Evolutionary conservation across 805 yeast species (phyloP), one percentile per base, ranked within the genome.

Genomic region (Lachancea sp.): DNA sequence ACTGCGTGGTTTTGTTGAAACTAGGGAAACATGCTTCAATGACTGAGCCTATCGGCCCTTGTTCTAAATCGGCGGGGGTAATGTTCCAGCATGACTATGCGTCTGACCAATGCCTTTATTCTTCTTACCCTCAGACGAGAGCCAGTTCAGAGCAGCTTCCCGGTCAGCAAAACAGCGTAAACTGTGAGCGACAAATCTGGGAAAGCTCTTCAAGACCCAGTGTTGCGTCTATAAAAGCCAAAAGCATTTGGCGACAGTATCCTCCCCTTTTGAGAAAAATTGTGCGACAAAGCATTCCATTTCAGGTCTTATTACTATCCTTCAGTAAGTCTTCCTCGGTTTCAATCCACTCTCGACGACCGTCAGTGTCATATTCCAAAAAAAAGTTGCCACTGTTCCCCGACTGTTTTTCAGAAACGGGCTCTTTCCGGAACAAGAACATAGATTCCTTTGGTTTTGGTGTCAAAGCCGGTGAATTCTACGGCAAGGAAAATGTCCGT

Each of bases 161-260:
- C 25, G 8, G 25, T 8, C 25, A 22, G 25, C 25, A 22, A 22
- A 4, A 22, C 25, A 22, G 25, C 25, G 8, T 8, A 29, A 12
- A 13, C 6, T 11, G 15, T 12, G 15, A 29, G 31, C 31, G 5
- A 13, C 19, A 32, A 17, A 3, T 32, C 11, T 11, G 17, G 3
- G 6, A 15, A 3, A 7, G 19, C 4, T 32, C 4, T 17, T 11
- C 25, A 22, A 22, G 8, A 6, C 8, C 25, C 8, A 22, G 25
- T 8, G 25, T 22, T 22, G 18, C 35, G 16, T 16, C 35, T 13
- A 5, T 13, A 11, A 18, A 17, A 15, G 4, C 11, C 10, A 15
- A 32, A 12, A 26, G 18, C 9, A 13, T 25, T 3, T 45, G 48
- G 48, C 19, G 20, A 19, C 40, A 37, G 18, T 41, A 34, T 22